Base-by-base conservation (phyloP, 1,284 basidiomycete species). In the Ustilago cynodontis region DNA sequence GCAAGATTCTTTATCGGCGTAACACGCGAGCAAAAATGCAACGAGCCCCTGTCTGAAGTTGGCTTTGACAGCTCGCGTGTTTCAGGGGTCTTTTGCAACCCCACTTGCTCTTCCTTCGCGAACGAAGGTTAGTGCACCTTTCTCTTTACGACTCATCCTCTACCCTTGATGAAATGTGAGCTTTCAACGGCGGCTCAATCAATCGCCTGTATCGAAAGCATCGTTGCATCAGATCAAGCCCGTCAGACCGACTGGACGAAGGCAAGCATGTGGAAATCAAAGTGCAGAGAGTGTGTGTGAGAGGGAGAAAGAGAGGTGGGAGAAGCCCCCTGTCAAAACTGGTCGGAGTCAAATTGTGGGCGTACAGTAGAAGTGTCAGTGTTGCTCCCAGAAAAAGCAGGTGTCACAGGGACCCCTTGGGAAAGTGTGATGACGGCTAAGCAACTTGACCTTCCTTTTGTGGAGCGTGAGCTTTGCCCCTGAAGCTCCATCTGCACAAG, bases 31-130 rank as follows among this genome's bases (percentile, higher is more conserved):
- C n/a, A 29, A 37, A 47, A 57, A 47, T 33, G 55, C 55, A 47
- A 33, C 22, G 5, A 59, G 49, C 47, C 58, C 58, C 58, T 59
- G 22, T 49, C n/a, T n/a, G 41, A 11, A n/a, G 18, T 49, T 49
- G 26, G 47, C 33, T 45, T 59, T 50, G 59, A 60, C 59, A 60
- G 50, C 22, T 52, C 24, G 37, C 28, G 29, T 22, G n/a, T 13
- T 31, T 31, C 35, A 60, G 59, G 59, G 59, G 59, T 45, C 28
- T 20, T 26, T 51, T 52, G 59, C 59, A 60, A n/a, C 58, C 41
- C 41, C 7, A 18, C 11, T 33, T 33, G n/a, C 18, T 14, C 20
- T 20, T 43, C n/a, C 3, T 8, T 14, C n/a, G 41, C 41, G 9
- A 18, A 5, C 31, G 6, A 33, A 33, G 20, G 7, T n/a, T 1